Evolutionary conservation across 495 filamentous ascomycete species (phyloP).

Genomic region (Hypoxylon rickii): DNA sequence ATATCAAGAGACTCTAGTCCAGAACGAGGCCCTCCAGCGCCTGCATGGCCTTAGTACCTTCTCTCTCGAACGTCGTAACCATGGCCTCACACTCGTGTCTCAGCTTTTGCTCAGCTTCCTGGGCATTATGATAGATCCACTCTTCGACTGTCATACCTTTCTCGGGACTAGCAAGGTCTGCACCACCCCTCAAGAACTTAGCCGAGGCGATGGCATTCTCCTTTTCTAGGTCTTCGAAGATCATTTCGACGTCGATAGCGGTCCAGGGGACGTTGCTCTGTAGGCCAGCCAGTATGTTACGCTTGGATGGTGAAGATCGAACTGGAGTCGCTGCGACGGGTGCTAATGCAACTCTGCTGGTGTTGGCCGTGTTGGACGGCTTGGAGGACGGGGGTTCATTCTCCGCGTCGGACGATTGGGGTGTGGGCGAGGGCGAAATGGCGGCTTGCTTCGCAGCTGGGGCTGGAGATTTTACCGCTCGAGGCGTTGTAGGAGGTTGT

Average conservation of each 20-base stretch:
- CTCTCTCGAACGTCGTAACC: slow-evolving; percentile 77
- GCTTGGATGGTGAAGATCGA: slow-evolving; percentile 65
- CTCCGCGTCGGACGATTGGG: slow-evolving; percentile 80
- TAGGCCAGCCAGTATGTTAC: slow-evolving; percentile 60
- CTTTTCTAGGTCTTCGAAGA: slow-evolving; percentile 64
- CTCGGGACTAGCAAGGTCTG: slow-evolving; percentile 73
- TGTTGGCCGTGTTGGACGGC: slow-evolving; percentile 43
- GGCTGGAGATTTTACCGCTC: slow-evolving; percentile 32
- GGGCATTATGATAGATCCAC: slow-evolving; percentile 85
- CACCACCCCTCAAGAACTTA: slow-evolving; percentile 53
- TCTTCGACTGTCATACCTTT: slow-evolving; percentile 90
- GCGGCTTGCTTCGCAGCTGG: slow-evolving; percentile 44
- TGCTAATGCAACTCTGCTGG: slow-evolving; percentile 44
- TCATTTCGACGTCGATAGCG: slow-evolving; percentile 69
- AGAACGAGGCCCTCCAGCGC: slow-evolving; percentile 72
- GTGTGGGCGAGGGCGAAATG: slow-evolving; percentile 63
- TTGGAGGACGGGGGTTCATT: slow-evolving; percentile 73
- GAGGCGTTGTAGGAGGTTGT: slow-evolving; percentile 44
- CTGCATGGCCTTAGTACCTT: slow-evolving; percentile 76
- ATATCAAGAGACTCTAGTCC: slow-evolving; percentile 26
- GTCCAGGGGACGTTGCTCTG: slow-evolving; percentile 71
- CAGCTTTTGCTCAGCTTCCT: slow-evolving; percentile 75
- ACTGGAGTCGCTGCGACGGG: slow-evolving; percentile 63
- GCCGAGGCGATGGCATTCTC: slow-evolving; percentile 43
- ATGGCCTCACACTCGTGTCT: slow-evolving; percentile 79